These are phyloP conservation scores for Aspergillus fischeri DNA, from an alignment of 2,329 filamentous ascomycete species.

Conservation along the genomic window DNA sequence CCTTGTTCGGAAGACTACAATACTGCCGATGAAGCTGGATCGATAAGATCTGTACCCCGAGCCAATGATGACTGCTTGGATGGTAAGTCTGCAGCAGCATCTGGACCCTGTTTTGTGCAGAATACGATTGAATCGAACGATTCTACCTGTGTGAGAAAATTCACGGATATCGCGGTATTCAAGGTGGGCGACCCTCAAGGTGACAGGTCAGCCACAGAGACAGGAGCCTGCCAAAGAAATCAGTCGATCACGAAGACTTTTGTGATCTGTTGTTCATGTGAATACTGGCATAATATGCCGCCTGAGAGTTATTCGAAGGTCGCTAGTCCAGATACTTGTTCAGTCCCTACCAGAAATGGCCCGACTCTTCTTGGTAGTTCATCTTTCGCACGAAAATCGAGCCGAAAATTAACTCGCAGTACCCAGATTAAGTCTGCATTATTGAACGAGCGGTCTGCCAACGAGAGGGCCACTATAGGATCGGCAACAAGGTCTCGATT, in stretches of 20 bases:
- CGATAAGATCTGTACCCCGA: conserved; percentile 11
- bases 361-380: not conserved
- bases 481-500: conserved; percentile 7
- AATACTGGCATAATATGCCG: conserved; percentile 42
- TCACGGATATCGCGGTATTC: not conserved
- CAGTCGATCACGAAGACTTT: conserved; percentile 36
- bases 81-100: not conserved
- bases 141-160: not conserved
- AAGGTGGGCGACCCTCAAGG: conserved; percentile 1
- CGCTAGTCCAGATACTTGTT: conserved; percentile 21
- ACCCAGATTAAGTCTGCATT: not conserved
- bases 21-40: conserved; percentile 27
- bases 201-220: conserved; percentile 12
- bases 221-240: conserved; percentile 10
- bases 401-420: not conserved
- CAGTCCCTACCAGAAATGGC: not conserved
- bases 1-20: conserved; percentile 28
- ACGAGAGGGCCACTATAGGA: conserved; percentile 5
- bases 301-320: conserved; percentile 36
- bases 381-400: not conserved
- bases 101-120: not conserved
- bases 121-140: not conserved
- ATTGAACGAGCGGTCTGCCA: not conserved
- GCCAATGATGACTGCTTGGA: conserved; percentile 2
- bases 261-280: conserved; percentile 42